Evolutionary conservation across 129 eudicot species (phyloP).

Genomic region (Centella asiatica): DNA sequence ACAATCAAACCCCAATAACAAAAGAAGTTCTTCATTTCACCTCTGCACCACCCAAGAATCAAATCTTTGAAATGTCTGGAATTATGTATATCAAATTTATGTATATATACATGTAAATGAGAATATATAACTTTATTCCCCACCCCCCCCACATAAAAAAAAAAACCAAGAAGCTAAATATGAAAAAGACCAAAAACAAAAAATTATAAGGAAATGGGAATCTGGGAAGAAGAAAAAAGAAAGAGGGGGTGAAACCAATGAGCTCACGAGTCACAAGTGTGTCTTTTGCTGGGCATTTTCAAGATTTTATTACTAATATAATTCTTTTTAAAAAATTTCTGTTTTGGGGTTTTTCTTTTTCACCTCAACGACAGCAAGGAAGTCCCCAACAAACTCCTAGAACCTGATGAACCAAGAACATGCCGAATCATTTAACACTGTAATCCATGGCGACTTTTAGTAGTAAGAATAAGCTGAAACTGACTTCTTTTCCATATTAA

Average conservation of each 20-base stretch:
- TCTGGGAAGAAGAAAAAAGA: neutral
- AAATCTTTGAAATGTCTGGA: too few species aligned
- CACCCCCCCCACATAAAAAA: neutral
- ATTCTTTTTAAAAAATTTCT: too few species aligned
- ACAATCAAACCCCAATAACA: neutral
- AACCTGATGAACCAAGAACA: too few species aligned
- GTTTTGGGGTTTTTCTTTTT: too few species aligned
- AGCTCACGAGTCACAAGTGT: neutral
- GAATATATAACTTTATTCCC: neutral
- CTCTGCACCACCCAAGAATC: neutral
- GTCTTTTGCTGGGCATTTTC: neutral
- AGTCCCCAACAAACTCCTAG: too few species aligned
- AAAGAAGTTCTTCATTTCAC: conserved; percentile 7
- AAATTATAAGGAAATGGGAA: neutral
- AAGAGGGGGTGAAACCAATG: neutral
- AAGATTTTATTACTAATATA: neutral
- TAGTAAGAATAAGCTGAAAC: too few species aligned
- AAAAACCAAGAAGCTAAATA: neutral
- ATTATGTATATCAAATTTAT: neutral
- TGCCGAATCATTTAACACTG: too few species aligned
- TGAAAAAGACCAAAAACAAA: neutral
- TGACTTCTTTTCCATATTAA: too few species aligned
- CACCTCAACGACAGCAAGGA: too few species aligned
- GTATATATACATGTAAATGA: neutral
- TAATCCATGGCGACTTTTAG: too few species aligned